Evolutionary conservation across 2,329 filamentous ascomycete genomes (phyloP).

Genomic region (Pochonia chlamydosporia): DNA sequence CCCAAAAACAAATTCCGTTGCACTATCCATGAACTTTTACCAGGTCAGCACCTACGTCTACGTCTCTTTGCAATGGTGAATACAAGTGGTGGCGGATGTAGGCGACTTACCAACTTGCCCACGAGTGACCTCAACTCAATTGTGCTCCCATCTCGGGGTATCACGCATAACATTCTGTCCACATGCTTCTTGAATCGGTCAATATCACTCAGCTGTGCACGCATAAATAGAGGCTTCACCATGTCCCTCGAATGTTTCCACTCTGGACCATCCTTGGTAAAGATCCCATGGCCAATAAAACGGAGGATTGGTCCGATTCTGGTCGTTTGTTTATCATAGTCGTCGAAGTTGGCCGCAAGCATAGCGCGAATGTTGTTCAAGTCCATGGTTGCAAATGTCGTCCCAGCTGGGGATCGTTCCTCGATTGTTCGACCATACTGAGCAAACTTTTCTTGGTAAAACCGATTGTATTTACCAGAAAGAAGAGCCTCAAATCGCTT

Average conservation of each 20-base stretch:
- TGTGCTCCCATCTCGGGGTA: slow-evolving; percentile 5
- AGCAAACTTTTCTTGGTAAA: slow-evolving; percentile 5
- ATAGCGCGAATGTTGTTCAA: slow-evolving; percentile 7
- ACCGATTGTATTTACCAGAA: slow-evolving; percentile 1
- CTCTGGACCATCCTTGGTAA: slow-evolving; percentile 5
- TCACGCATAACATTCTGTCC: slow-evolving; percentile 4
- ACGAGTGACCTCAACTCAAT: slow-evolving; percentile 5
- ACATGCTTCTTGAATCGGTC: slow-evolving; percentile 8
- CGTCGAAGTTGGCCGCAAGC: slow-evolving; percentile 5
- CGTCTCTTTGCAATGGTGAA: neutral
- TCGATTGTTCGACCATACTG: slow-evolving; percentile 5
- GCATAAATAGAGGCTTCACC: slow-evolving; percentile 4
- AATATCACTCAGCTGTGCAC: slow-evolving; percentile 7
- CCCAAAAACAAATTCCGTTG: slow-evolving; percentile 8
- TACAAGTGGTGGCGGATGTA: too few relatives aligned
- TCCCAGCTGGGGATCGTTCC: slow-evolving; percentile 2
- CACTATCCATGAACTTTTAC: slow-evolving; percentile 6
- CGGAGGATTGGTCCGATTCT: slow-evolving; percentile 1
- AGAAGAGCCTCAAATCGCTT: slow-evolving; percentile 1
- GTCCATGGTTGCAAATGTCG: slow-evolving; percentile 4
- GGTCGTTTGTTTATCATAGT: slow-evolving; percentile 5
- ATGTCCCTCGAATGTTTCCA: slow-evolving; percentile 7
- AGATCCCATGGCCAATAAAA: slow-evolving; percentile 6
- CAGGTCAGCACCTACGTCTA: neutral
- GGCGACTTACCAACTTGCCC: slow-evolving; percentile 4